Conservation (phyloP, 2,329 filamentous ascomycete species). For the Fusarium piperis region DNA sequence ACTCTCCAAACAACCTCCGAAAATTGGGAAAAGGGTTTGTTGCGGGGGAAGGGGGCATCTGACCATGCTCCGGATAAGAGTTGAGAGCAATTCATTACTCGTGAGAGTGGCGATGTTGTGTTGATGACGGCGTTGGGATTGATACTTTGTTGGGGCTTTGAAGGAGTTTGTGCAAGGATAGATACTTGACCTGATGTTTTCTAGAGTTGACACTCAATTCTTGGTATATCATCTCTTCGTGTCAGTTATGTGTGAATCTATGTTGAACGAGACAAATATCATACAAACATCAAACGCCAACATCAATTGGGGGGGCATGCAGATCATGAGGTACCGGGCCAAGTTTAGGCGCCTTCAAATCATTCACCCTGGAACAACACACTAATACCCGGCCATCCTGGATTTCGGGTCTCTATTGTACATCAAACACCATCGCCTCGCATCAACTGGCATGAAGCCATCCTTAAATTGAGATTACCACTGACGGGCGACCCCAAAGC, state of each 20-base stretch:
- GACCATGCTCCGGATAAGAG: background rate
- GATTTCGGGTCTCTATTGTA: background rate
- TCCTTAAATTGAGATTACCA: background rate
- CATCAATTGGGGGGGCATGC: background rate
- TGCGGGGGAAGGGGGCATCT: background rate
- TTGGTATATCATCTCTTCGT: background rate
- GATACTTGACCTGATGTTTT: no score
- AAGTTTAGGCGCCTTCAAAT: background rate
- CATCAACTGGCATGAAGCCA: background rate
- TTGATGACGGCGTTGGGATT: background rate
- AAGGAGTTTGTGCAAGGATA: background rate
- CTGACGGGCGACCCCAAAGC: background rate
- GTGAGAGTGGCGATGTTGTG: background rate
- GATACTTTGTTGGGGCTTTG: background rate
- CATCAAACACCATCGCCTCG: background rate
- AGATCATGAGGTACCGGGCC: background rate
- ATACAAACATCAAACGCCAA: background rate
- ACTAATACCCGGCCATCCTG: background rate
- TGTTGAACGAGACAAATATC: background rate
- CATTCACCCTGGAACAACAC: background rate
- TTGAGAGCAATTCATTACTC: background rate
- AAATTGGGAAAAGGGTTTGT: slow-evolving; percentile 3
- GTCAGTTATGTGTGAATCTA: background rate
- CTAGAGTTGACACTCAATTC: background rate
- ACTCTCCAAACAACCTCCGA: slow-evolving; percentile 11